Base-by-base conservation (phyloP, 2,329 filamentous ascomycete species). In the Cordyceps tenuipes region DNA sequence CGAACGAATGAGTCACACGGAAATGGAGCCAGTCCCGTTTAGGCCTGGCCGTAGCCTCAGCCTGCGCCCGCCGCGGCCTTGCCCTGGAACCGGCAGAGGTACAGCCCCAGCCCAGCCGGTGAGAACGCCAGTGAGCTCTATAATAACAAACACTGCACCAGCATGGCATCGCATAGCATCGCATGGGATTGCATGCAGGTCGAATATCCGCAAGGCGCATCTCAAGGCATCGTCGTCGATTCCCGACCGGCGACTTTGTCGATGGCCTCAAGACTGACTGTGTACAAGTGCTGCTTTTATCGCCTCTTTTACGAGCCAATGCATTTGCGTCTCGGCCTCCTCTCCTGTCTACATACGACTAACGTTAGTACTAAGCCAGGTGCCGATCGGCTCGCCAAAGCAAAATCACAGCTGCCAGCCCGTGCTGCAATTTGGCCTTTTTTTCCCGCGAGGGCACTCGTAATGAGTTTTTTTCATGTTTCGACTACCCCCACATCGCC, bases 1-100 rank as follows among this genome's bases (percentile, higher is more conserved):
- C 23, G 19, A 41, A 46, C n/a, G 29, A 51, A 55, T 61, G 59
- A 61, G 51, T 61, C 59, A 61, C 59, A 61, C 48, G 26, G 34
- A 51, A 41, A 47, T 13, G 9, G 17, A 34, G 48, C 59, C 49
- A 61, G 13, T 3, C 53, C 41, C 12, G 21, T 61, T 49, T 34
- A 13, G 53, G 59, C 23, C 59, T 57, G 48, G 59, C 53, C 59
- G 59, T 47, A 41, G 29, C 53, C 36, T 57, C 59, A 61, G 46
- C 52, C 56, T 39, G 50, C 48, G 34, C 34, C 34, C 34, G 29
- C 3, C 29, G 29, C 21, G 26, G 26, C n/a, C 23, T 41, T 23
- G 6, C 23, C 34, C 23, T 19, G 9, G 19, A 1, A 47, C 19
- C 10, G 21, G 21, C 17, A 34, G n/a, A n/a, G 49, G 49, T 48